These are phyloP conservation scores for Lasiodiplodia gonubiensis DNA, from an alignment of 2,329 filamentous ascomycete species.

Conservation along the genomic window DNA sequence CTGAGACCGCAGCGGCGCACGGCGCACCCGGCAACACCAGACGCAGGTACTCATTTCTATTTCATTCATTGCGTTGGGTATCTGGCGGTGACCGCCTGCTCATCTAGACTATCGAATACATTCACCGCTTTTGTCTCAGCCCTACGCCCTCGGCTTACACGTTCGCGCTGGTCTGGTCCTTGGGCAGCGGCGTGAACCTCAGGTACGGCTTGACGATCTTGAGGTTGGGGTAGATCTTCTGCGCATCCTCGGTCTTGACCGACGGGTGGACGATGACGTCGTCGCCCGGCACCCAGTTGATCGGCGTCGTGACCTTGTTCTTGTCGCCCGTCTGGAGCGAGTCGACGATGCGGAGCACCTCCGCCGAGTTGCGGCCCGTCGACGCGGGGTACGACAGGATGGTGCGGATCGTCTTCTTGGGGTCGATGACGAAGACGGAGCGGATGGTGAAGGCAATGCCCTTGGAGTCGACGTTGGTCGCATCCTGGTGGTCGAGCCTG, in stretches of 20 bases:
- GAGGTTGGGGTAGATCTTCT: constrained; percentile 81
- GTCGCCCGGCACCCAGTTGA: constrained; percentile 87
- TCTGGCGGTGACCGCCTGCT: constrained; percentile 38
- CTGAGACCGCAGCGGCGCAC: not conserved
- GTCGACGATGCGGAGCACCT: constrained; percentile 65
- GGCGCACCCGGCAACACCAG: constrained; percentile 2
- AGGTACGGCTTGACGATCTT: constrained; percentile 70
- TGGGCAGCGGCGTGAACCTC: constrained; percentile 68
- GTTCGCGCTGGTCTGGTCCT: constrained; percentile 48
- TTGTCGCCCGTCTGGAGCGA: constrained; percentile 74
- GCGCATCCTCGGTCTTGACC: constrained; percentile 83
- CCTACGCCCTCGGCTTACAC: constrained; percentile 25
- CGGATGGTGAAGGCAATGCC: constrained; percentile 89
- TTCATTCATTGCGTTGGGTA: constrained; percentile 31
- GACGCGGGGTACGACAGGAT: constrained; percentile 88
- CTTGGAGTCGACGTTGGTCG: constrained; percentile 64
- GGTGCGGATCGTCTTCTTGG: constrained; percentile 90
- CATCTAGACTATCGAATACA: constrained; percentile 13
- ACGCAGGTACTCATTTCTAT: constrained; percentile 24
- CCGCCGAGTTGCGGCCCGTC: constrained; percentile 69
- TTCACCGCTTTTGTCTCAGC: constrained; percentile 24
- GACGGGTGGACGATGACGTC: constrained; percentile 90
- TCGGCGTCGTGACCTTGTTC: constrained; percentile 85
- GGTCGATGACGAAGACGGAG: constrained; percentile 93
- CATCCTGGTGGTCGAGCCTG: constrained; percentile 57